Conservation (phyloP, 169 alveolate species). For the Theileria sp. region DNA sequence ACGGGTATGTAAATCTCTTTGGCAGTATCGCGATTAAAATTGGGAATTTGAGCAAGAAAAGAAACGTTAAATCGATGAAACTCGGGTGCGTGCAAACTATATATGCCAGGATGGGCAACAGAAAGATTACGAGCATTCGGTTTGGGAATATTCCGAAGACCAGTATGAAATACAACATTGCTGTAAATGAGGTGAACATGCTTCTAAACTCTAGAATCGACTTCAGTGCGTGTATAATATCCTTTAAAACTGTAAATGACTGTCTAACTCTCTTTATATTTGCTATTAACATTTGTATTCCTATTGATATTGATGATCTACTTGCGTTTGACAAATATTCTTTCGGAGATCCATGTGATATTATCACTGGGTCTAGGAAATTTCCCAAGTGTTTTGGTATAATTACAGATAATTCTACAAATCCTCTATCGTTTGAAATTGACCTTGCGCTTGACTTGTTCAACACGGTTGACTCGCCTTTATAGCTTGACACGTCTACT, state of each 20-base stretch:
- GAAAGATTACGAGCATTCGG: conserved; percentile 27
- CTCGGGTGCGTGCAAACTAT: conserved; percentile 34
- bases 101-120: conserved; percentile 40
- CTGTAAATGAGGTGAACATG: conserved; percentile 28
- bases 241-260: conserved; percentile 26
- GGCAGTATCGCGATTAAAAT: conserved; percentile 57
- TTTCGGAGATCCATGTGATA: conserved; percentile 41
- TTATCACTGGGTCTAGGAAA: conserved; percentile 57
- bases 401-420: conserved; percentile 51
- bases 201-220: conserved; percentile 41
- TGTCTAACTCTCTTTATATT: conserved; percentile 47
- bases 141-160: conserved; percentile 53
- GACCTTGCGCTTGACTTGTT: conserved; percentile 29
- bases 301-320: conserved; percentile 50
- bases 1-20: conserved; percentile 14
- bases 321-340: conserved; percentile 53
- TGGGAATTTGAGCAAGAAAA: conserved; percentile 52
- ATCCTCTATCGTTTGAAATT: conserved; percentile 36
- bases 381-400: conserved; percentile 59
- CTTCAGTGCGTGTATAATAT: conserved; percentile 22
- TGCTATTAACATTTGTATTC: conserved; percentile 48
- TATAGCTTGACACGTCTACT: conserved; percentile 28
- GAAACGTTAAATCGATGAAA: conserved; percentile 2
- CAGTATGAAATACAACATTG: conserved; percentile 35
- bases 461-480: conserved; percentile 28